Conservation (phyloP, 2,329 filamentous ascomycete species). For the Ophiognomonia clavigignenti-juglandacearum region DNA sequence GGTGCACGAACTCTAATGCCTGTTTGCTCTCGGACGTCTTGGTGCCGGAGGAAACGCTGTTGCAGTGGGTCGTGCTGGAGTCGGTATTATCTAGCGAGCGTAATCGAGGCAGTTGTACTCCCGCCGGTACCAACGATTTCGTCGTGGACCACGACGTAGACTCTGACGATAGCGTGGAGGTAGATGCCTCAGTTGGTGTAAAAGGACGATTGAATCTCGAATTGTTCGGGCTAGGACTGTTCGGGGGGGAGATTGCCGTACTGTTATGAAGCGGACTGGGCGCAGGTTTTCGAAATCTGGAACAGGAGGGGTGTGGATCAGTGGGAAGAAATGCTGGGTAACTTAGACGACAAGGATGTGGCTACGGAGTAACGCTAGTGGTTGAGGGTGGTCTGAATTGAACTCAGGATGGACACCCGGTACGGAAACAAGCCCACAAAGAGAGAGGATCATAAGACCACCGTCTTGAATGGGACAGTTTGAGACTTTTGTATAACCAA, state of each 20-base stretch:
- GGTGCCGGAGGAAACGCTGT: conserved; percentile 32
- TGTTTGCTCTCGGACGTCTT: conserved; percentile 26
- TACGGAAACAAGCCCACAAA: too few species aligned
- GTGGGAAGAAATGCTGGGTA: conserved; percentile 23
- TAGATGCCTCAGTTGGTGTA: conserved; percentile 22
- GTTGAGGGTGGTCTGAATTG: too few species aligned
- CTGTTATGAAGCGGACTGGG: conserved; percentile 46
- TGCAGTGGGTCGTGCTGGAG: conserved; percentile 30
- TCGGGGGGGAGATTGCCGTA: conserved; percentile 36
- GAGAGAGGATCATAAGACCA: background rate
- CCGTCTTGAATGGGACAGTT: too few species aligned
- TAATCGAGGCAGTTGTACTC: conserved; percentile 21
- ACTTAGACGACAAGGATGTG: background rate
- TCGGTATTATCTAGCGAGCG: conserved; percentile 11
- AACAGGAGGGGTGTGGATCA: conserved; percentile 23
- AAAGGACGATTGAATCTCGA: conserved; percentile 27
- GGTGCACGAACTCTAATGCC: conserved; percentile 25
- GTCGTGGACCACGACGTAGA: conserved; percentile 14
- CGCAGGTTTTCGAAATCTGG: conserved; percentile 43
- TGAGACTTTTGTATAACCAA: too few species aligned
- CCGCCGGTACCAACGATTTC: too few species aligned
- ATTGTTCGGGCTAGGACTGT: conserved; percentile 36
- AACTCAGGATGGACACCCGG: too few species aligned
- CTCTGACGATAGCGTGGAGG: conserved; percentile 20
- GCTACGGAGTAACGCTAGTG: background rate